A percentile compares a stretch with the other conserved stretches of the same genome.
Evolutionary conservation across 2,329 filamentous ascomycete genomes (phyloP).

Genomic region (Paecilomyces niveus): DNA sequence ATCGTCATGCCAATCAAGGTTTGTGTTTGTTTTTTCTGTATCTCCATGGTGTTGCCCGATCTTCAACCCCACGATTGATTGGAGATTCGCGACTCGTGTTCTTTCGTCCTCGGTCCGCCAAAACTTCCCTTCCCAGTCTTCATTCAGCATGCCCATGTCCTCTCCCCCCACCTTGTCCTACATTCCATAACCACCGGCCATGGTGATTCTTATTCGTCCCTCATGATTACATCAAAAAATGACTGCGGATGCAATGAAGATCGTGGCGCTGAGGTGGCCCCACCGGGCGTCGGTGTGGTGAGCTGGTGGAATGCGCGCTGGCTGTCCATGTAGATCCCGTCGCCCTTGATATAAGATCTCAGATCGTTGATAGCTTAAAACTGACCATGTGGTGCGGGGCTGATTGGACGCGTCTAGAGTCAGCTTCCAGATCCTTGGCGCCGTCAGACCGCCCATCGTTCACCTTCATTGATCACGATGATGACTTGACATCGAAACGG

Average conservation of each 20-base stretch:
- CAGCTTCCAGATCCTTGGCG: constrained; percentile 11
- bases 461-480: constrained; percentile 36
- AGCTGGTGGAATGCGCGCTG: background rate
- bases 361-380: constrained; percentile 1
- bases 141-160: background rate
- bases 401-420: constrained; percentile 10
- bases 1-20: constrained; percentile 17
- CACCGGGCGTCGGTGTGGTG: background rate
- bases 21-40: constrained; percentile 7
- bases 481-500: constrained; percentile 30
- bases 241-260: background rate
- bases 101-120: background rate
- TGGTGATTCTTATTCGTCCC: background rate
- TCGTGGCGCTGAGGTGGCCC: background rate
- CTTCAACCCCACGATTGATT: too few relatives aligned
- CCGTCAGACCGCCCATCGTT: constrained; percentile 24
- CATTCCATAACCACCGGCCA: background rate
- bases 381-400: constrained; percentile 1
- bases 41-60: background rate
- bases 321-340: background rate
- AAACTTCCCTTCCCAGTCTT: background rate
- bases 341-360: background rate
- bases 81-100: too few relatives aligned
- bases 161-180: background rate
- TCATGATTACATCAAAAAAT: background rate